These are phyloP conservation scores for Taphrina betulina DNA, from an alignment of 1,139 yeast genomes.

Conservation along the genomic window DNA sequence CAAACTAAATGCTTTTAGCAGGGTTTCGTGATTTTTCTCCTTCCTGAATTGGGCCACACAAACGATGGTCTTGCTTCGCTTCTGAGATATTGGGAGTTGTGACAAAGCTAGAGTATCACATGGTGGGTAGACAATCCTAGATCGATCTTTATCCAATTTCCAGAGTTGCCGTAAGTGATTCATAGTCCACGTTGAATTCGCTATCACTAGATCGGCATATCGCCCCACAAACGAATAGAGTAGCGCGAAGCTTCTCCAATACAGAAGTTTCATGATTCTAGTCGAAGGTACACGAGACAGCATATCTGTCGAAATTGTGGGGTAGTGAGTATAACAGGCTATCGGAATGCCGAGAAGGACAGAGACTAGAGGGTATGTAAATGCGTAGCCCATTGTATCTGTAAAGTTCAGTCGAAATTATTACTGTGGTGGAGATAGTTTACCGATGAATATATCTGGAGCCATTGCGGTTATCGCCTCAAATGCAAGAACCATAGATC, in stretches of 20 bases:
- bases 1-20: slow-evolving; percentile 61
- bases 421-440: too few relatives aligned
- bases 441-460: slow-evolving; percentile 84
- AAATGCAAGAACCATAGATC: slow-evolving; percentile 64
- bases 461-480: slow-evolving; percentile 69
- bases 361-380: slow-evolving; percentile 65
- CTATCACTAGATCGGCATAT: slow-evolving; percentile 62
- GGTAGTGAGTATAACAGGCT: slow-evolving; percentile 87
- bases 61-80: slow-evolving; percentile 59
- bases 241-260: slow-evolving; percentile 63
- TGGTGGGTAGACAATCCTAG: slow-evolving; percentile 73
- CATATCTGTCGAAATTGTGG: slow-evolving; percentile 88
- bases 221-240: slow-evolving; percentile 66
- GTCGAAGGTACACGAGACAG: slow-evolving; percentile 43
- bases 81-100: slow-evolving; percentile 38
- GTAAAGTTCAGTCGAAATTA: background rate
- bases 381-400: slow-evolving; percentile 89
- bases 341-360: slow-evolving; percentile 66
- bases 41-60: slow-evolving; percentile 93
- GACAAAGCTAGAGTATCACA: slow-evolving; percentile 65
- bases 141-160: slow-evolving; percentile 41
- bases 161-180: slow-evolving; percentile 57
- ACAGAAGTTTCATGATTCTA: slow-evolving; percentile 54
- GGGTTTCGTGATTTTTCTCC: slow-evolving; percentile 81
- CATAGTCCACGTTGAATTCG: slow-evolving; percentile 91